Conservation (phyloP, 305 asterid species). For the Salvia sclarea region DNA sequence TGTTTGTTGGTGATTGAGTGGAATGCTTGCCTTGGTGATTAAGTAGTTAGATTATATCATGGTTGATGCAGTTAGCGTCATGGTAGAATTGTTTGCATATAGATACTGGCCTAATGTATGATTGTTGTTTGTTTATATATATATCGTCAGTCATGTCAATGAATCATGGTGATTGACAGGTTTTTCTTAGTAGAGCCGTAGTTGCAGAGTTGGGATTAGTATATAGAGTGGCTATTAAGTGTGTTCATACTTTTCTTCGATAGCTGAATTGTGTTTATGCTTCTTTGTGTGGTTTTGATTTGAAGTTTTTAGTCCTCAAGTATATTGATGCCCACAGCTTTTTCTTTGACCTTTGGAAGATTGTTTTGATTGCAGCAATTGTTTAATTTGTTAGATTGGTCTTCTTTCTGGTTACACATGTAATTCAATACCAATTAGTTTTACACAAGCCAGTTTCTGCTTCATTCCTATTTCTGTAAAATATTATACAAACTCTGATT, state of each 20-base stretch:
- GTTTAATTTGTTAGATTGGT: neutral
- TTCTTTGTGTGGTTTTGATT: neutral
- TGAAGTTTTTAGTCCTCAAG: no score
- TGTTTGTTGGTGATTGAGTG: neutral
- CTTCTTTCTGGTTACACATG: neutral
- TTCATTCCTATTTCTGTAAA: neutral
- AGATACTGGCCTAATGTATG: neutral
- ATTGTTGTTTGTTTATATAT: neutral
- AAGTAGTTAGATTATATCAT: neutral
- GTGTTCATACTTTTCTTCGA: neutral
- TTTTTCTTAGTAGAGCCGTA: neutral
- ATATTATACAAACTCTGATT: slow-evolving; percentile 26
- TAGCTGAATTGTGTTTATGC: slow-evolving; percentile 3
- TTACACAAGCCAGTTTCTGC: neutral
- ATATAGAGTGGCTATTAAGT: neutral
- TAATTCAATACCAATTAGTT: neutral
- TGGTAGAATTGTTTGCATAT: neutral
- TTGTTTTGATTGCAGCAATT: neutral
- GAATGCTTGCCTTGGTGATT: slow-evolving; percentile 1
- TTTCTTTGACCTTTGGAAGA: neutral
- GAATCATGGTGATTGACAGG: neutral
- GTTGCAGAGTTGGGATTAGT: neutral
- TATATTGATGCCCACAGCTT: neutral
- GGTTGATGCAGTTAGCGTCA: neutral
- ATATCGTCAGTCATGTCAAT: slow-evolving; percentile 5